Evolutionary conservation across 352 stramenopile species (phyloP).

Genomic region (Globisporangium barbulae): DNA sequence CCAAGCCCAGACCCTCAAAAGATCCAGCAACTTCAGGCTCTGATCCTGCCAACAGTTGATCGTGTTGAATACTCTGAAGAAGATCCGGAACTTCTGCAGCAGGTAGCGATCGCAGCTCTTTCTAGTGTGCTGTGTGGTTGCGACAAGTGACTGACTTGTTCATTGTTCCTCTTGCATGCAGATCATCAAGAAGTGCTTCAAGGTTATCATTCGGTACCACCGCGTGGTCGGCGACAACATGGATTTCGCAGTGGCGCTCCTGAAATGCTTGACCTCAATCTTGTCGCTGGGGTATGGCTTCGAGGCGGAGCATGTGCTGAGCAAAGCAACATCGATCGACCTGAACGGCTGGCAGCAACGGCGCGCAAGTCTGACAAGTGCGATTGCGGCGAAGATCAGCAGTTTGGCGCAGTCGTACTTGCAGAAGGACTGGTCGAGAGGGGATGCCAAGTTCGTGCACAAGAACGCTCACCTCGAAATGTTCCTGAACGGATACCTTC

Average conservation of each 20-base stretch:
- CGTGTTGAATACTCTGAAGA: constrained; percentile 5
- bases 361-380: constrained; percentile 11
- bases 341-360: constrained; percentile 15
- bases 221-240: constrained; percentile 22
- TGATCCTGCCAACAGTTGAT: constrained; percentile 15
- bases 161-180: background rate
- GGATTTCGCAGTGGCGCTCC: constrained; percentile 22
- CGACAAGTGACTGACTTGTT: background rate
- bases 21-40: constrained; percentile 19
- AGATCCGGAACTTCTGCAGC: constrained; percentile 12
- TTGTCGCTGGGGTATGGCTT: constrained; percentile 24
- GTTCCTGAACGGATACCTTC: constrained; percentile 36
- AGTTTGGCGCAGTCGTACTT: constrained; percentile 33
- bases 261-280: constrained; percentile 24
- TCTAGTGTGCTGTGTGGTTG: background rate
- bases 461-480: constrained; percentile 38
- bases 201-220: constrained; percentile 22
- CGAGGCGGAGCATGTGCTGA: constrained; percentile 19
- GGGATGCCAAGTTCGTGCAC: constrained; percentile 36
- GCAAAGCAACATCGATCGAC: constrained; percentile 14
- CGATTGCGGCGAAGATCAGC: constrained; percentile 34
- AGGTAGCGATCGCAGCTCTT: constrained; percentile 5
- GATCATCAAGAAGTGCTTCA: constrained; percentile 29
- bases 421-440: constrained; percentile 42
- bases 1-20: background rate